Evolutionary conservation across 768 basidiomycete genomes (phyloP), one percentile per base, ranked within the genome.

Genomic region (Leccinum incarnatum): DNA sequence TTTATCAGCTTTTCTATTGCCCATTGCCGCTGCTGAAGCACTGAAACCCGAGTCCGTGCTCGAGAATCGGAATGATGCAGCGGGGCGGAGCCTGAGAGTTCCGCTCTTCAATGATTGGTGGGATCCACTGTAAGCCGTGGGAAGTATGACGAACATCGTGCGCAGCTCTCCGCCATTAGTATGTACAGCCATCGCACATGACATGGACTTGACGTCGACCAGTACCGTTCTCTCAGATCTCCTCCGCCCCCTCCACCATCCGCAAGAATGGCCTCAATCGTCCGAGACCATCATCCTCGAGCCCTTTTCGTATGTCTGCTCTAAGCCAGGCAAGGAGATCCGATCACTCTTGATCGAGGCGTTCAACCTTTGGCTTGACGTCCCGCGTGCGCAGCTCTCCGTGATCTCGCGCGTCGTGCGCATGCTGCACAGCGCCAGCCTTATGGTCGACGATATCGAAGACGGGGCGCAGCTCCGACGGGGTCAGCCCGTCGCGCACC

Each of bases 371-470:
- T 99, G 97, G 97, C 83, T 98, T 14, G 71, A 87, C 7, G 94
- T 98, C 2, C 90, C 93, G 0, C 70, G 76, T 27, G 81, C 83
- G 25, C 88, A 88, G 70, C 81, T 97, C 17, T 70, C 72, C 27
- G 77, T 89, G 46, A 94, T 99, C 59, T 81, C 87, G 2, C 82
- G 81, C 62, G 83, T 99, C 54, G 91, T 99, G 34, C 86, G 86
- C 67, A 98, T 96, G 94, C 78, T 98, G 19, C 97, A 99, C 65
- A 93, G 87, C 54, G 95, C 95, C 5, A 94, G 92, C 70, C 79
- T 99, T 25, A 81, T 98, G 95, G 83, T 97, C 61, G 95, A 97
- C 68, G 95, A 97, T 70, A 95, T 97, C 42, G 92, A 97, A 72
- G 95, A 97, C 62, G 90, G 89, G 57, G 90, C 91, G 0, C 90